A percentile compares a stretch with the other conserved stretches of the same genome.
These are phyloP conservation scores for Salvia hispanica DNA, from an alignment of 257 asterid species.

Conservation along the genomic window DNA sequence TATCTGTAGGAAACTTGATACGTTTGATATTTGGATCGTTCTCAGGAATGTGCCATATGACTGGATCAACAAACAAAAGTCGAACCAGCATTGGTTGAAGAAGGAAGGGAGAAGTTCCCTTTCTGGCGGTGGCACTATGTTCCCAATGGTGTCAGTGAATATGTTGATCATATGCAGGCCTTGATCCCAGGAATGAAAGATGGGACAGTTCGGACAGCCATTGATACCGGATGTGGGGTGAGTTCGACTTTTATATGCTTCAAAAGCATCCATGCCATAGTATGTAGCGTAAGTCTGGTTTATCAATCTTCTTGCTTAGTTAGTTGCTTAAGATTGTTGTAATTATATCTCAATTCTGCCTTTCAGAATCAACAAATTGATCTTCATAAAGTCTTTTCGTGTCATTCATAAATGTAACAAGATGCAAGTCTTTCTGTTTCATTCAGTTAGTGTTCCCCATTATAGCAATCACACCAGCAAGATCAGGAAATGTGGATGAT, in stretches of 20 bases:
- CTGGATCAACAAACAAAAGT: constrained; percentile 94
- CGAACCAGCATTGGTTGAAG: constrained; percentile 93
- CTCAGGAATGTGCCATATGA: constrained; percentile 92
- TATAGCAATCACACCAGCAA: no score
- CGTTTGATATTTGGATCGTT: constrained; percentile 20
- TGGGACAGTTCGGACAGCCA: constrained; percentile 86
- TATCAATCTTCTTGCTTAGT: constrained; percentile 19
- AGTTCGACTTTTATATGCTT: constrained; percentile 36
- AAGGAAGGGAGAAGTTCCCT: constrained; percentile 92
- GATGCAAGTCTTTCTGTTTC: neutral
- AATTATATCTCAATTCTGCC: no score
- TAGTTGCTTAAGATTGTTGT: neutral
- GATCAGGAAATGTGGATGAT: no score
- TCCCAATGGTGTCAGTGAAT: constrained; percentile 81
- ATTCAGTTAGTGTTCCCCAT: neutral
- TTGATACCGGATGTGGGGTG: constrained; percentile 99
- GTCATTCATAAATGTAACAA: no score
- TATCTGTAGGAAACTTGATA: neutral
- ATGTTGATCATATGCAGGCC: constrained; percentile 81
- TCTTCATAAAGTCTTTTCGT: no score
- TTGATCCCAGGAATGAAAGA: constrained; percentile 93
- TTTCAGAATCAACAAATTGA: no score
- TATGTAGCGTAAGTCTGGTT: neutral
- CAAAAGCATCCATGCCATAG: neutral
- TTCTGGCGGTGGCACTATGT: constrained; percentile 99